Evolutionary conservation across 345 rosid genomes (phyloP).

Genomic region (Salix viminalis): DNA sequence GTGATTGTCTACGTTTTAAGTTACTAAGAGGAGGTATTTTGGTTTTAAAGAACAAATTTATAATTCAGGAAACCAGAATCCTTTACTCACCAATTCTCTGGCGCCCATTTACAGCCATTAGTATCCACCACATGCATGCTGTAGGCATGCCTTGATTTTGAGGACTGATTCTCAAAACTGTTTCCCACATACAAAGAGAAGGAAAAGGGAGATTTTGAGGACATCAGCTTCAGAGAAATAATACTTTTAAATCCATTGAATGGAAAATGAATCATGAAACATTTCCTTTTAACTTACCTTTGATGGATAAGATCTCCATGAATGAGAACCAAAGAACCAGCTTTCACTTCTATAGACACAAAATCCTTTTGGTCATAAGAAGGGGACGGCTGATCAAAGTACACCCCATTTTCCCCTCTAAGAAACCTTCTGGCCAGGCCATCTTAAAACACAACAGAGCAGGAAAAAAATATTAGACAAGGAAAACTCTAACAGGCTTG

Average conservation of each 20-base stretch:
- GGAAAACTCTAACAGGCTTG: background rate
- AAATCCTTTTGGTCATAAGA: conserved; percentile 75
- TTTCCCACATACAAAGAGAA: conserved; percentile 8
- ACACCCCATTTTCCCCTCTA: conserved; percentile 72
- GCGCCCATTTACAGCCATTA: conserved; percentile 83
- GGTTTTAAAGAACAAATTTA: too few relatives aligned
- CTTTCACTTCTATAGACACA: conserved; percentile 82
- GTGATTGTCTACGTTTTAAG: too few relatives aligned
- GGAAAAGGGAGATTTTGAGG: background rate
- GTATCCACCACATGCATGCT: conserved; percentile 92
- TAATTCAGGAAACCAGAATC: background rate
- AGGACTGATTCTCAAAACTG: conserved; percentile 80
- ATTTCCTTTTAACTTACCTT: conserved; percentile 44
- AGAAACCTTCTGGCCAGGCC: conserved; percentile 86
- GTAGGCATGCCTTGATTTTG: conserved; percentile 86
- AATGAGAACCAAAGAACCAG: conserved; percentile 82
- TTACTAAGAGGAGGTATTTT: too few relatives aligned
- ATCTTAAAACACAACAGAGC: conserved; percentile 41
- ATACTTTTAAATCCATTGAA: background rate
- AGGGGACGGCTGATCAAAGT: conserved; percentile 71
- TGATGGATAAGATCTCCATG: conserved; percentile 93
- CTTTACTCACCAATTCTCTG: conserved; percentile 68
- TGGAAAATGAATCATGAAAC: background rate
- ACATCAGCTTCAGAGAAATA: conserved; percentile 1
- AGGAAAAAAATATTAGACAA: background rate